Evolutionary conservation across 768 basidiomycete species (phyloP).

Genomic region (Lentinula aciculospora): DNA sequence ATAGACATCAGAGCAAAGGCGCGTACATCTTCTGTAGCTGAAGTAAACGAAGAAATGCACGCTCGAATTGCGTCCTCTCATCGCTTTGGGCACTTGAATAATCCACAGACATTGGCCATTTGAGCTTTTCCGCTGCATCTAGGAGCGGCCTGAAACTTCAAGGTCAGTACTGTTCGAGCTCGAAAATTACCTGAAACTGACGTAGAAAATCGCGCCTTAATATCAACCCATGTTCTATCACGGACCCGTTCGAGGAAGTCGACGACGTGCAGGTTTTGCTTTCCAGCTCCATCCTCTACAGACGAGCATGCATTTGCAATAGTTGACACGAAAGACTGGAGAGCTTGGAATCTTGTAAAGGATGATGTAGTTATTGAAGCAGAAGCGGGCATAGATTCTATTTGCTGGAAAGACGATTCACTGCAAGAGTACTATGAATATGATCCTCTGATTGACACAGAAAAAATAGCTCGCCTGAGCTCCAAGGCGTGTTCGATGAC

Average conservation of each 20-base stretch:
- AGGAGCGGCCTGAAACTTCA: conserved; percentile 48
- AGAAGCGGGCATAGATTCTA: conserved; percentile 27
- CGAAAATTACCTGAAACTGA: conserved; percentile 26
- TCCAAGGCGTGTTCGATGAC: conserved; percentile 65
- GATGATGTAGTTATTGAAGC: conserved; percentile 37
- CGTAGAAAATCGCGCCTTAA: conserved; percentile 62
- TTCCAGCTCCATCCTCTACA: conserved; percentile 40
- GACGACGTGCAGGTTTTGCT: conserved; percentile 54
- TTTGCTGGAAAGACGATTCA: conserved; percentile 52
- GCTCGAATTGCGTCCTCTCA: conserved; percentile 64
- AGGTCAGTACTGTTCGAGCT: background rate
- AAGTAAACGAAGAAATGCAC: conserved; percentile 71
- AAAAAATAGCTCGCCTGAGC: conserved; percentile 48
- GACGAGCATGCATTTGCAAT: conserved; percentile 38
- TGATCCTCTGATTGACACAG: conserved; percentile 7
- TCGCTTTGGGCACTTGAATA: conserved; percentile 46
- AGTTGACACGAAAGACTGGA: conserved; percentile 56
- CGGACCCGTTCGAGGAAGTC: conserved; percentile 56
- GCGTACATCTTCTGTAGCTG: conserved; percentile 75
- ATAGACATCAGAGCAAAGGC: background rate
- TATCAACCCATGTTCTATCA: conserved; percentile 70
- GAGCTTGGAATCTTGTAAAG: conserved; percentile 50
- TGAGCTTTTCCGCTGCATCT: conserved; percentile 60
- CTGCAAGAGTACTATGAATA: conserved; percentile 25
- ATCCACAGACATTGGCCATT: conserved; percentile 82